Evolutionary conservation across 1,284 basidiomycete species (phyloP), one percentile per base, ranked within the genome.

Genomic region (Boletellus deceptivus): DNA sequence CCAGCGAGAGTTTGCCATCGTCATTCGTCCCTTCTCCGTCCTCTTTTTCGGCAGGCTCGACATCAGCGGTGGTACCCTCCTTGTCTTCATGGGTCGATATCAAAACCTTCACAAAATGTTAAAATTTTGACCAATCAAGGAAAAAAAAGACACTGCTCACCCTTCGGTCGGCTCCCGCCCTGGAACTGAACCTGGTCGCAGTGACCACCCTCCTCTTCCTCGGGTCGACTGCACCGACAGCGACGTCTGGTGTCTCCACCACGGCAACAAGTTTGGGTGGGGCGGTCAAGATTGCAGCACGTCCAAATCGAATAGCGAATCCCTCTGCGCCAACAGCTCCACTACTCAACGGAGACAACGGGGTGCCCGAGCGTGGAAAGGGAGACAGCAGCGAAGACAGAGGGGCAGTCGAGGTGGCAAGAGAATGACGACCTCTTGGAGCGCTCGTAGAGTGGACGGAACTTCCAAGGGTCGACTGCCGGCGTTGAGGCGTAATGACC

Each of bases 161-260:
- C 71, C 85, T 76, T 36, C 89, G 74, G 69, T 89, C 87, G 22
- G 90, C 90, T 8, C 91, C 91, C 5, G 78, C 74, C 45, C 91
- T 75, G 16, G 86, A 85, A 65, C 88, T 91, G 69, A 93, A 93
- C 54, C 91, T 75, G 31, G 91, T 93, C 8, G 90, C 86, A 48
- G 90, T 91, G 14, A 91, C 85, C 2, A 93, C 89, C 39, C 91
- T 73, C 56, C 87, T 75, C 76, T 91, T 91, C 67, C 77, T 74
- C 11, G 88, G 83, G 67, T 91, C 89, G 9, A 91, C 89, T 31
- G 89, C 87, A 24, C 89, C 89, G 35, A 91, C 82, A 16, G 83
- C 89, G 8, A 91, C 84, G 66, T 91, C 89, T 0, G 88, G 88
- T 16, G 89, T 91, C 64, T 89, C 89, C 10, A 91, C 84, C 35